Percentiles rank a stretch among this genome's conserved stretches.
These are phyloP conservation scores for Penicillium fuscoglaucum DNA, from an alignment of 2,329 filamentous ascomycete genomes.

Conservation along the genomic window DNA sequence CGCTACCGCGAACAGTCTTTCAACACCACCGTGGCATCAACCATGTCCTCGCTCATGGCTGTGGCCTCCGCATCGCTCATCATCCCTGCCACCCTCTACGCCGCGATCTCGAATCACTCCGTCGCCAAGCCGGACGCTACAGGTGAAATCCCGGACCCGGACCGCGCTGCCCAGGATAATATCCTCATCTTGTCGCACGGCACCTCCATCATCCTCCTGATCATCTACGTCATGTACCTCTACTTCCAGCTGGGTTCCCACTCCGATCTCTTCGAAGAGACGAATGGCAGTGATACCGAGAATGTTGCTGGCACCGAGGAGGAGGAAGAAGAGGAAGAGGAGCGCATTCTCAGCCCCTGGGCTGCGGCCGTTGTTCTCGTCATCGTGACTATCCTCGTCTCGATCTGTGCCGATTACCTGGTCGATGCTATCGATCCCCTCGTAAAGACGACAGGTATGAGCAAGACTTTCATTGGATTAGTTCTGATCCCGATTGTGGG, in stretches of 20 bases:
- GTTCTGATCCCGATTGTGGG: constrained; percentile 78
- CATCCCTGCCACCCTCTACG: constrained; percentile 73
- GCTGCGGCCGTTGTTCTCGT: constrained; percentile 68
- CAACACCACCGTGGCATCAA: constrained; percentile 52
- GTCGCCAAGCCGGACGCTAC: constrained; percentile 27
- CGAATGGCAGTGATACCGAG: constrained; percentile 45
- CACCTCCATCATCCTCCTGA: constrained; percentile 71
- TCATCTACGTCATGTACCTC: constrained; percentile 75
- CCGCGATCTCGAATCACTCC: constrained; percentile 53
- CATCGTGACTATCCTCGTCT: constrained; percentile 67
- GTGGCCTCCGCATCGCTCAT: constrained; percentile 75
- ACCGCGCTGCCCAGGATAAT: constrained; percentile 44
- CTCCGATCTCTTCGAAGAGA: constrained; percentile 66
- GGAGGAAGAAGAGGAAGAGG: constrained; percentile 50
- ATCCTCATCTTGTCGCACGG: constrained; percentile 73
- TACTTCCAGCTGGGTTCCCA: constrained; percentile 77
- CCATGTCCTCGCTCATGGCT: constrained; percentile 68
- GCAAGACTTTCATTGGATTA: constrained; percentile 77
- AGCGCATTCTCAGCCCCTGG: constrained; percentile 60
- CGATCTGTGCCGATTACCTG: constrained; percentile 73
- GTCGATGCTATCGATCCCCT: constrained; percentile 74
- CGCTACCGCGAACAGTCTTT: constrained; percentile 66
- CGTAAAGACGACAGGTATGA: constrained; percentile 68
- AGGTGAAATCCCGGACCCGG: background rate
- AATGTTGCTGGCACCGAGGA: constrained; percentile 32